Evolutionary conservation across 2,329 filamentous ascomycete species (phyloP).

Genomic region (Botrytis fabae): DNA sequence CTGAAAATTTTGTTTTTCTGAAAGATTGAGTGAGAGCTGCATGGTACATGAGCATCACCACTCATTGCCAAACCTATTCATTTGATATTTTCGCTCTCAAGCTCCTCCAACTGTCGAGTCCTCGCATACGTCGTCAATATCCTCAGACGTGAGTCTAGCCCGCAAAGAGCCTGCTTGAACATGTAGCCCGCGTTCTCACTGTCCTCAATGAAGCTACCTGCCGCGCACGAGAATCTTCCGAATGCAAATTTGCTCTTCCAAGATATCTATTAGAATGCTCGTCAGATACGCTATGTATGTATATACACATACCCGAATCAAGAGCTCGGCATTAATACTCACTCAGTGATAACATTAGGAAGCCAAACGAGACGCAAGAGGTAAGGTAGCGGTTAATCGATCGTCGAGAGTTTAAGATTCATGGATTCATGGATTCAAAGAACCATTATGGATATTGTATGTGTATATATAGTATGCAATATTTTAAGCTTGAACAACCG

Average conservation of each 20-base stretch:
- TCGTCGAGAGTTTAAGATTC: neutral
- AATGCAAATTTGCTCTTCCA: neutral
- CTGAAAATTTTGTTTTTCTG: neutral
- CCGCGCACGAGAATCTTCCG: neutral
- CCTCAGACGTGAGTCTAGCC: neutral
- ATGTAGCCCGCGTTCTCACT: no score
- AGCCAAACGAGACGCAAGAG: neutral
- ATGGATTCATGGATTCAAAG: neutral
- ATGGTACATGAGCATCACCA: neutral
- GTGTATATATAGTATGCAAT: neutral
- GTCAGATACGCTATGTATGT: no score
- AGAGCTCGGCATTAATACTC: neutral
- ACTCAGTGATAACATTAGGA: neutral
- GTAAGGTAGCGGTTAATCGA: no score
- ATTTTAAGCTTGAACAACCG: no score
- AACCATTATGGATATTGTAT: neutral
- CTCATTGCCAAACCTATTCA: neutral
- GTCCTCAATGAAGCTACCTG: neutral
- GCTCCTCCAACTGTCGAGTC: neutral
- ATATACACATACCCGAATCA: no score
- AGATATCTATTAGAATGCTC: neutral
- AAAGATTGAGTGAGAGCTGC: neutral
- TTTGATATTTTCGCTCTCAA: neutral
- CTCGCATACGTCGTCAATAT: neutral
- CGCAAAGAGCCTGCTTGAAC: neutral